Evolutionary conservation across 768 basidiomycete genomes (phyloP).

Genomic region (Galerina marginata): DNA sequence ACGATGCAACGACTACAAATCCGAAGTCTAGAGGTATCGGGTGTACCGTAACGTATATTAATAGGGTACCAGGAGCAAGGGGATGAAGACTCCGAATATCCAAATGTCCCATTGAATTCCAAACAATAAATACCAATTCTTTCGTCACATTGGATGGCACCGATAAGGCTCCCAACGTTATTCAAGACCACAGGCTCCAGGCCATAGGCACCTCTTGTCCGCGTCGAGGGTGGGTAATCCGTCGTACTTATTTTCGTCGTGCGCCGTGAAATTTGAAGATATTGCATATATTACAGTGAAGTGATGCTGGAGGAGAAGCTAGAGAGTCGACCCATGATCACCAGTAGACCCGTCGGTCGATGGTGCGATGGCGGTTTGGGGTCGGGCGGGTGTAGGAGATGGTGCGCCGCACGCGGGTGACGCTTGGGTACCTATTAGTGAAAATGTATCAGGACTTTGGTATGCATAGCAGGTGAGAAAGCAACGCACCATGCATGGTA

Average conservation of each 20-base stretch:
- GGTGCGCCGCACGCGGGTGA: constrained; percentile 79
- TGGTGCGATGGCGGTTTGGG: constrained; percentile 49
- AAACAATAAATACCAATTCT: background rate
- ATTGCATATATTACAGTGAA: background rate
- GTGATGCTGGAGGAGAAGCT: background rate
- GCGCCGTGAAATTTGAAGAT: background rate
- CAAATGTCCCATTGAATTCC: background rate
- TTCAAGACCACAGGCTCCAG: background rate
- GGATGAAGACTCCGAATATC: no score
- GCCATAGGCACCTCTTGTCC: background rate
- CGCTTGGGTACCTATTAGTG: constrained; percentile 68
- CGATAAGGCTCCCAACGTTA: background rate
- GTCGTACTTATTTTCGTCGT: background rate
- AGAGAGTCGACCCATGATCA: constrained; percentile 36
- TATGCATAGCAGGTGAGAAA: background rate
- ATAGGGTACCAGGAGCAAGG: no score
- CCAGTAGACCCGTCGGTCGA: constrained; percentile 82
- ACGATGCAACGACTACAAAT: no score
- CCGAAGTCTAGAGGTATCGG: no score
- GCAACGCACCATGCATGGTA: constrained; percentile 66
- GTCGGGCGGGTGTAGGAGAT: constrained; percentile 62
- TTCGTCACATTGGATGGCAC: background rate
- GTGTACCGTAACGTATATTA: no score
- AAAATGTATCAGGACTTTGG: constrained; percentile 1
- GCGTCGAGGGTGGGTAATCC: background rate